A percentile compares a stretch with the other conserved stretches of the same genome.
These are phyloP conservation scores for Lecanosticta acicola DNA, from an alignment of 2,329 filamentous ascomycete species.

Conservation along the genomic window DNA sequence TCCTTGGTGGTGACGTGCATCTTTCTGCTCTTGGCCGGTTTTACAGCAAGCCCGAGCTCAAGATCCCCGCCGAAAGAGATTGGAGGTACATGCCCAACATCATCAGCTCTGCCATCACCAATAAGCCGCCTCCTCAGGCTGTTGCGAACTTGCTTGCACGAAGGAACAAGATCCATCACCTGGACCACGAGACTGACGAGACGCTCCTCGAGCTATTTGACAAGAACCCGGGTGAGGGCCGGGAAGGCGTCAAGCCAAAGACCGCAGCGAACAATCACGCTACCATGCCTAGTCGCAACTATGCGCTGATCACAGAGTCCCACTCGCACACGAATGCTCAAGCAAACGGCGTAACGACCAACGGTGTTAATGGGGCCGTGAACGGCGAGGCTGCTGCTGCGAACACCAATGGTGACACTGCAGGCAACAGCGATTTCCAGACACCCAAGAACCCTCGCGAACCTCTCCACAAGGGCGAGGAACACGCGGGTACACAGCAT, in stretches of 20 bases:
- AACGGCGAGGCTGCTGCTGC: conserved; percentile 22
- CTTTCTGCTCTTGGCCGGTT: conserved; percentile 59
- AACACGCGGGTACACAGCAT: conserved; percentile 71
- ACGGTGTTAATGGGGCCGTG: conserved; percentile 24
- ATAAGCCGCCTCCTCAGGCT: conserved; percentile 60
- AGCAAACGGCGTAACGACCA: conserved; percentile 20
- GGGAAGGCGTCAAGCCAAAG: conserved; percentile 49
- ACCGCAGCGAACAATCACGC: conserved; percentile 70
- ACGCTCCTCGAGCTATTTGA: conserved; percentile 59
- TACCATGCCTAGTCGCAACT: conserved; percentile 71
- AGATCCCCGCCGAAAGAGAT: conserved; percentile 53
- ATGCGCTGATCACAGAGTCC: conserved; percentile 57
- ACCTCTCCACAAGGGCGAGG: conserved; percentile 69
- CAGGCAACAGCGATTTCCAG: conserved; percentile 38
- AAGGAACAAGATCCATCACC: conserved; percentile 61
- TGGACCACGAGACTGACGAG: conserved; percentile 59
- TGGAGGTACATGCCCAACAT: conserved; percentile 61
- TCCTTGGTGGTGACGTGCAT: conserved; percentile 61
- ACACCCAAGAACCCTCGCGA: conserved; percentile 56
- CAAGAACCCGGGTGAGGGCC: conserved; percentile 47
- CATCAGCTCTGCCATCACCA: conserved; percentile 60
- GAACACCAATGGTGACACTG: conserved; percentile 12
- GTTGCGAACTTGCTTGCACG: conserved; percentile 60
- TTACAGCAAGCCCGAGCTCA: conserved; percentile 55
- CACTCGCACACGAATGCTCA: conserved; percentile 26